Evolutionary conservation across 2,329 filamentous ascomycete species (phyloP), one percentile per base, ranked within the genome.

Genomic region (Diaporthe australafricana): DNA sequence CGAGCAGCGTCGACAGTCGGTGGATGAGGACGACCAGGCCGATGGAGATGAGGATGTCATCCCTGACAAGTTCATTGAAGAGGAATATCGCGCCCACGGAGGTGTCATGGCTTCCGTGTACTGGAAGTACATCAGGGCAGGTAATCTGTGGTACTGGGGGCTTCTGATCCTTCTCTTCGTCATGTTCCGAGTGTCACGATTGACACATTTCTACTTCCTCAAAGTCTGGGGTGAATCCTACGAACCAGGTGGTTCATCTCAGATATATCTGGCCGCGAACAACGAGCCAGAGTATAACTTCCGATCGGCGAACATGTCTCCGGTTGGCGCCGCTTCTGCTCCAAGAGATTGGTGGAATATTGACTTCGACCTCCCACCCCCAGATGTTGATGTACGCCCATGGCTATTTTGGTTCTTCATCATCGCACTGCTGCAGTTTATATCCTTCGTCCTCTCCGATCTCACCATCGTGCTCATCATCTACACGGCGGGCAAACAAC

Each of bases 151-250:
- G 70, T 94, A 91, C 85, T 98, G 95, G 95, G 79, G 83, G 3
- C 77, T 90, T 1, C 85, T 95, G 2, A 84, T 96, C 3, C 42
- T 89, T 1, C 83, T 91, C 16, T 89, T 95, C 72, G 80, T 88
- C 7, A 50, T 91, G 0, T 94, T 90, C 76, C 90, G 95, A 8
- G 77, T 90, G 16, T 83, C 89, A 22, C 88, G 91, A 47, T 85
- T 97, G 48, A 87, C 87, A 1, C 89, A 94, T 77, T 91, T 89
- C 1, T 96, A 94, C 88, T 95, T 96, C 55, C 86, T 98, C 68
- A 97, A 98, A 79, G 88, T 92, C 32, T 98, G 95, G 94, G 94
- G 93, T 38, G 93, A 97, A 78, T 90, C 90, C 8, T 96, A 95
- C 79, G 83, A 85, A 9, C 80, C 79, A 74, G 16, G n/a, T 57